Evolutionary conservation across 495 filamentous ascomycete genomes (phyloP).

Genomic region (Podospora bellae-mahoneyi): DNA sequence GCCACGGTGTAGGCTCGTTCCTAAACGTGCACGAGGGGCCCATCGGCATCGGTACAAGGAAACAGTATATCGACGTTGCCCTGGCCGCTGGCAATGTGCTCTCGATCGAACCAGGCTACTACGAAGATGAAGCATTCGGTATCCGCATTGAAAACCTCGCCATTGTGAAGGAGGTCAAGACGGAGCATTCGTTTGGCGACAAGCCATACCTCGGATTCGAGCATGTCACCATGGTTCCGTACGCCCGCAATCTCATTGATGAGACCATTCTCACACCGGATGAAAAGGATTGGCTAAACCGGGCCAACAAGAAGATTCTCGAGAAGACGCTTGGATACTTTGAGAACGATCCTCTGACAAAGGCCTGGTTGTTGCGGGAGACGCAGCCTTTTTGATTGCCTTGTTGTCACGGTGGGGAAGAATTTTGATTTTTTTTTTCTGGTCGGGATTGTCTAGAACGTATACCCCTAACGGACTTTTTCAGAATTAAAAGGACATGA

Average conservation of each 20-base stretch:
- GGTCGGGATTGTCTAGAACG: not conserved
- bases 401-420: not conserved
- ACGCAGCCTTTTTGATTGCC: conserved; percentile 52
- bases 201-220: conserved; percentile 94
- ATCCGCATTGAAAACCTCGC: conserved; percentile 96
- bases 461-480: conserved; percentile 2
- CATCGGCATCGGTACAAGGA: conserved; percentile 88
- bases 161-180: conserved; percentile 82
- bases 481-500: conserved; percentile 56
- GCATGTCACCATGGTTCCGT: conserved; percentile 94
- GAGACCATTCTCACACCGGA: conserved; percentile 62
- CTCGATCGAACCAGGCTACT: conserved; percentile 95
- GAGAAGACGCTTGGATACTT: conserved; percentile 83
- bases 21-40: conserved; percentile 97
- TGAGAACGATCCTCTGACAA: conserved; percentile 61
- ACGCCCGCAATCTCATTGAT: conserved; percentile 88
- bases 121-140: conserved; percentile 96
- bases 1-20: conserved; percentile 91
- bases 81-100: conserved; percentile 89
- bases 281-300: conserved; percentile 85
- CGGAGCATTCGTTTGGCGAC: conserved; percentile 83
- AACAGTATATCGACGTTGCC: conserved; percentile 88
- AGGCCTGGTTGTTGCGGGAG: conserved; percentile 83
- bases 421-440: not conserved
- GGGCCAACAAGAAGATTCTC: conserved; percentile 76